Percentiles rank a stretch among this genome's conserved stretches.
Evolutionary conservation across 164 flowering plant species (phyloP).

Genomic region (Hamamelis virginiana): DNA sequence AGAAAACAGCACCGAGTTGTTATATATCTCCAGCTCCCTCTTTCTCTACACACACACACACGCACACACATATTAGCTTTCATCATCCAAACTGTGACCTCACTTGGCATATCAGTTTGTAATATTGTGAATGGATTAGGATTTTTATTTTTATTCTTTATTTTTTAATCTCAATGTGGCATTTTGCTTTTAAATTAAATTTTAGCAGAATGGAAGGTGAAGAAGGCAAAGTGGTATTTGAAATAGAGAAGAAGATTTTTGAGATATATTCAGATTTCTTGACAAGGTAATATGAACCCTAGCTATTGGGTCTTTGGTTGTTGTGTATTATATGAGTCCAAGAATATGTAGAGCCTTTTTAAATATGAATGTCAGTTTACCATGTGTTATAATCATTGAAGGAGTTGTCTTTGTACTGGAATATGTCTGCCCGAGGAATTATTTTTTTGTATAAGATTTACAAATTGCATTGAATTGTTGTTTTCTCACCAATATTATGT

Average conservation of each 20-base stretch:
- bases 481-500: neutral
- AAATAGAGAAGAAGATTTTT: slow-evolving; percentile 23
- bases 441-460: no score
- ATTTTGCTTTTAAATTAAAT: neutral
- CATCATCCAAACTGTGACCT: neutral
- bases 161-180: no score
- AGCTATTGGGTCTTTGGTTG: neutral
- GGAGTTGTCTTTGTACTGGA: no score
- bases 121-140: no score
- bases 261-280: slow-evolving; percentile 41
- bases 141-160: no score
- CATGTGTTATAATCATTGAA: no score
- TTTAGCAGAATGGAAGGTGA: slow-evolving; percentile 29
- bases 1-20: no score
- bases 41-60: neutral
- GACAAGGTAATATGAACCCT: slow-evolving; percentile 34
- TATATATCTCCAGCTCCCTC: neutral
- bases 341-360: neutral
- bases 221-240: slow-evolving; percentile 10
- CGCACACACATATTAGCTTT: neutral
- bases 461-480: no score
- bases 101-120: no score
- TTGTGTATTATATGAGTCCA: no score
- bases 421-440: no score
- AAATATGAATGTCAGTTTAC: no score